phyloP scores from a whole-genome alignment of 768 basidiomycete species.

The Amanita inopinata region DNA sequence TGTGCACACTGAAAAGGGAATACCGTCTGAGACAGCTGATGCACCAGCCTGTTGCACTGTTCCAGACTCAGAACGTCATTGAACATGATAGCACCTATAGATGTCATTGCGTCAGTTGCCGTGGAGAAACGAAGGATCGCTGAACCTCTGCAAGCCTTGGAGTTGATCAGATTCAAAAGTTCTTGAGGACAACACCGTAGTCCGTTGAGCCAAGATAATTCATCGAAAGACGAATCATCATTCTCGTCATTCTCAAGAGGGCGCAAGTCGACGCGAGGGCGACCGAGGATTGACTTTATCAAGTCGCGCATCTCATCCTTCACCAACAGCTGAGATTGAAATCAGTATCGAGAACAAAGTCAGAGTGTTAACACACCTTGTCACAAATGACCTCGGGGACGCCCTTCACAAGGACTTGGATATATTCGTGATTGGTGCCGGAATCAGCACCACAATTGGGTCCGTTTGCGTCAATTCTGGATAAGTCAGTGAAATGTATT shows the following conservation, averaged over 20 bases:
- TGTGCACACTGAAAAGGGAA: conserved; percentile 97
- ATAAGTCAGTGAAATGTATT: conserved; percentile 38
- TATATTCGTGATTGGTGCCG: conserved; percentile 34
- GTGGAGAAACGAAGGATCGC: conserved; percentile 8
- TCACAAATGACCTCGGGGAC: conserved; percentile 67
- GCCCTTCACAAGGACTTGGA: conserved; percentile 52
- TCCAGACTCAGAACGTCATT: conserved; percentile 63
- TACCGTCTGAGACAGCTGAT: conserved; percentile 55
- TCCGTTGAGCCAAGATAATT: conserved; percentile 55
- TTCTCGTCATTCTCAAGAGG: conserved; percentile 8
- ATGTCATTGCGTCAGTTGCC: conserved; percentile 6
- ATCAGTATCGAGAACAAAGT: conserved; percentile 12
- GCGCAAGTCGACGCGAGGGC: conserved; percentile 39
- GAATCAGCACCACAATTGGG: conserved; percentile 18
- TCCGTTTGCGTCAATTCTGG: conserved; percentile 11
- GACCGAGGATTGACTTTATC: conserved; percentile 61
- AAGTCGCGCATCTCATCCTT: conserved; percentile 69
- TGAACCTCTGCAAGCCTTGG: conserved; percentile 90
- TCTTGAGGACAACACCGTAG: conserved; percentile 77
- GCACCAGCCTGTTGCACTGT: conserved; percentile 66
- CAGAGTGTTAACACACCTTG: conserved; percentile 47
- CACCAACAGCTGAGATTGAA: conserved; percentile 39
- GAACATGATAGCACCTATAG: conserved; percentile 92
- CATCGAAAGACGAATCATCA: conserved; percentile 15
- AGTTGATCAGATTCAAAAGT: conserved; percentile 80